Percentiles rank a stretch among this genome's conserved stretches.
These are phyloP conservation scores for Cladophialophora immunda DNA, from an alignment of 2,329 filamentous ascomycete species.

Conservation along the genomic window DNA sequence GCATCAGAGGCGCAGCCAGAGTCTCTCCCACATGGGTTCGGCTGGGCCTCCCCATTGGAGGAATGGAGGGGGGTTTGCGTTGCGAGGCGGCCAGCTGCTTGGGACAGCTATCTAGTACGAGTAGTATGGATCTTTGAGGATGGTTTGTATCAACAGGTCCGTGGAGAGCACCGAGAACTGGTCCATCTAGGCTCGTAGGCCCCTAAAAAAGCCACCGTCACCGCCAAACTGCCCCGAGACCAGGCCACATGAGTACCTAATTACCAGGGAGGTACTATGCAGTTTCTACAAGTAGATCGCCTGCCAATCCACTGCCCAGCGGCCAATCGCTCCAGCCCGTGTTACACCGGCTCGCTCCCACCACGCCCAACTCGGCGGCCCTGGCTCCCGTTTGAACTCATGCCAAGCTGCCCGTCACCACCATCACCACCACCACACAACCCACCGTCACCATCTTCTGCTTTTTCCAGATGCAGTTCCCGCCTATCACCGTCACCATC, in stretches of 20 bases:
- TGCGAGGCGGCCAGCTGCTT: too few species aligned
- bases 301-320: neutral
- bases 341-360: neutral
- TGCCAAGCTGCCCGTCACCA: constrained; percentile 9
- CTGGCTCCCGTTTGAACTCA: too few species aligned
- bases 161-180: too few species aligned
- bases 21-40: constrained; percentile 19
- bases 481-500: neutral
- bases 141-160: too few species aligned
- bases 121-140: too few species aligned
- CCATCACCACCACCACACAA: neutral
- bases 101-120: too few species aligned
- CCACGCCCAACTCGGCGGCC: too few species aligned
- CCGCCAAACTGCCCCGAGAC: neutral
- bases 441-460: neutral
- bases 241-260: constrained; percentile 2
- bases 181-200: too few species aligned
- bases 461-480: neutral
- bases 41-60: constrained; percentile 21
- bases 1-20: neutral
- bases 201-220: constrained; percentile 11
- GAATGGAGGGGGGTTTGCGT: neutral
- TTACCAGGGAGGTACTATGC: too few species aligned
- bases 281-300: too few species aligned
- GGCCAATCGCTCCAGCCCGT: constrained; percentile 29